A percentile compares a stretch with the other conserved stretches of the same genome.
Conservation (phyloP, 495 filamentous ascomycete species). For the Aspergillus nidulans region DNA sequence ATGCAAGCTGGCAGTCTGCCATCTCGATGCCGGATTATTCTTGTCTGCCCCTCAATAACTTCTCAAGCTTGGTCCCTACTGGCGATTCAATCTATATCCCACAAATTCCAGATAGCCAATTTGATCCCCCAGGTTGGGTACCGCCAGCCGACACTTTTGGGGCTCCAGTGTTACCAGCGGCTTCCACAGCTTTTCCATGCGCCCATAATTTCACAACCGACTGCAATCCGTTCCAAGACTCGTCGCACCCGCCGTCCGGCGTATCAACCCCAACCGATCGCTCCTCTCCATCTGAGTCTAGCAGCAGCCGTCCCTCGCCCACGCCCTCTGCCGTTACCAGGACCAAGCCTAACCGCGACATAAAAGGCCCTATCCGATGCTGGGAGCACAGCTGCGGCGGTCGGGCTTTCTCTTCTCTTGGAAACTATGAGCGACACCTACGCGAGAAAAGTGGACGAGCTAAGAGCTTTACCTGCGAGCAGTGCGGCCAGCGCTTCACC, state of each 20-base stretch:
- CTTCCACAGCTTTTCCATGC: not conserved
- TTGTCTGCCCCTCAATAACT: conserved; percentile 1
- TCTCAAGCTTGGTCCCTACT: not conserved
- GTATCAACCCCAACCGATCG: not conserved
- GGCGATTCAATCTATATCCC: not conserved
- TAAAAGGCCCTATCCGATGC: conserved; percentile 7
- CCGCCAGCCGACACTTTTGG: not conserved
- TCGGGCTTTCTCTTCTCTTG: conserved; percentile 11
- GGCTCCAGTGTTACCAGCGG: not conserved
- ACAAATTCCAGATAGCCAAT: not conserved
- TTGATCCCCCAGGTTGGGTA: not conserved
- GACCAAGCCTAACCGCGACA: not conserved
- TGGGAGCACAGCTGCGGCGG: conserved; percentile 14
- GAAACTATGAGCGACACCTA: conserved; percentile 14
- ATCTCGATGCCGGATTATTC: not conserved
- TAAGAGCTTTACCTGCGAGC: conserved; percentile 9
- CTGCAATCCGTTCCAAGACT: not conserved
- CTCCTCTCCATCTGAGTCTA: not conserved
- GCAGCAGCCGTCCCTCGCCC: not conserved
- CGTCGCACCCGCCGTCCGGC: not conserved
- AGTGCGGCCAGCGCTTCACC: conserved; percentile 11
- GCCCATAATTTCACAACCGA: not conserved
- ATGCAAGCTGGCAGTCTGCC: conserved; percentile 2
- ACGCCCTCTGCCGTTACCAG: not conserved
- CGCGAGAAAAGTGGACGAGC: conserved; percentile 13